Base-by-base conservation (phyloP, 208 protist species). In the Phytomonas sp. region DNA sequence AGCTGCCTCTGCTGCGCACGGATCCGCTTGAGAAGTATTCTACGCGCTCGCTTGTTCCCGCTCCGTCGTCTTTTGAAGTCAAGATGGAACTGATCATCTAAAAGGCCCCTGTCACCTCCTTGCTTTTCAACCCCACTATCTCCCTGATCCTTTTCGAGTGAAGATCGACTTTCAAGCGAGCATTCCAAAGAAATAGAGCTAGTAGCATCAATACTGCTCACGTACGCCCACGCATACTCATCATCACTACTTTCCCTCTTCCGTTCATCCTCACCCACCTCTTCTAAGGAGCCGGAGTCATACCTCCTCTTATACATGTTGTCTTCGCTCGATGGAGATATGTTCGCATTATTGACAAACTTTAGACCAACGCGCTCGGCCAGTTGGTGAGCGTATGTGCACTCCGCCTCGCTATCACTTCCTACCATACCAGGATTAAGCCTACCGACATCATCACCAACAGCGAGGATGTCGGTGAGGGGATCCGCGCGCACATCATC, bases 401-500 rank as follows among this genome's bases (percentile, higher is more conserved):
- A 56, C 46, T 56, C 46, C 6, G 23, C 17, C 26, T 56, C 43
- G 33, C 33, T 13, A 2, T 31, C 34, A 51, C 64, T 51, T 68
- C 33, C 34, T 70, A 59, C 64, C 46, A 56, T 56, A 6, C 46
- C 46, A 56, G 46, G 46, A 56, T 56, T 56, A 56, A 56, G 4
- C 20, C 20, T 26, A 0, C 46, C 46, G 23, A 6, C 20, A 56
- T 56, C 46, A 56, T 26, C 46, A 56, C 46, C 20, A 56, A 33
- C 33, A 60, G n/a, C 60, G 20, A 74, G 34, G 29, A 70, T 71
- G 30, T 80, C 79, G 0, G 66, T 64, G 46, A 85, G 74, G 28
- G 74, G 82, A 59, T 90, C 75, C 2, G 76, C 69, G 60, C 83
- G 88, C n/a, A 80, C 80, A 68, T 89, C 79, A 15, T 92, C 83